These are phyloP conservation scores for Poteriospumella lacustris DNA, from an alignment of 108 stramenopile genomes.

Conservation along the genomic window DNA sequence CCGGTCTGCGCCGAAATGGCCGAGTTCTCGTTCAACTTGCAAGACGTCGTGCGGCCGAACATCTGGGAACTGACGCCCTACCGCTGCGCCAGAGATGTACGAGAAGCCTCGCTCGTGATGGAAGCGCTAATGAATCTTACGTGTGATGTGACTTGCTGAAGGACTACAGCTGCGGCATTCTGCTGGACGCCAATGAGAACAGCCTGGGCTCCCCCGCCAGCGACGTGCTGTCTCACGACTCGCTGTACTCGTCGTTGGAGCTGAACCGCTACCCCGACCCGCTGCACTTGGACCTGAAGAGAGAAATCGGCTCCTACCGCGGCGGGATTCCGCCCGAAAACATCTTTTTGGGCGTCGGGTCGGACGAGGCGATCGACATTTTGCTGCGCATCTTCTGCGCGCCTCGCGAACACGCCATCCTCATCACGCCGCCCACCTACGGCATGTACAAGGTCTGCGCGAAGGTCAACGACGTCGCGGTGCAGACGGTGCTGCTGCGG, in stretches of 20 bases:
- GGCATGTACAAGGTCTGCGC: slow-evolving; percentile 96
- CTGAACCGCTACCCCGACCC: slow-evolving; percentile 88
- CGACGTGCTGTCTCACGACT: neutral
- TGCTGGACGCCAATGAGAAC: slow-evolving; percentile 95
- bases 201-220: slow-evolving; percentile 65
- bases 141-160: neutral
- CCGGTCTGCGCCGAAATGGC: too few species aligned
- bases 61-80: slow-evolving; percentile 80
- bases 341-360: slow-evolving; percentile 89
- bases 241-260: slow-evolving; percentile 37
- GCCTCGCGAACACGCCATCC: slow-evolving; percentile 55
- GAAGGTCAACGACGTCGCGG: slow-evolving; percentile 79
- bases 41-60: slow-evolving; percentile 74
- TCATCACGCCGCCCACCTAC: slow-evolving; percentile 88
- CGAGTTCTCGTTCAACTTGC: neutral
- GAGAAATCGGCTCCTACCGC: slow-evolving; percentile 61
- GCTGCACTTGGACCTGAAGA: slow-evolving; percentile 70
- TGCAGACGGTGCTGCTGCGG: slow-evolving; percentile 67
- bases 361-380: slow-evolving; percentile 92
- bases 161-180: slow-evolving; percentile 76
- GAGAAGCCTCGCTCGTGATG: too few species aligned
- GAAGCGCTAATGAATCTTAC: too few species aligned
- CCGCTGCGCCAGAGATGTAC: slow-evolving; percentile 80
- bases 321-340: slow-evolving; percentile 62
- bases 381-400: slow-evolving; percentile 85